Conservation (phyloP, 1,284 basidiomycete genomes). For the Boletus smithii region DNA sequence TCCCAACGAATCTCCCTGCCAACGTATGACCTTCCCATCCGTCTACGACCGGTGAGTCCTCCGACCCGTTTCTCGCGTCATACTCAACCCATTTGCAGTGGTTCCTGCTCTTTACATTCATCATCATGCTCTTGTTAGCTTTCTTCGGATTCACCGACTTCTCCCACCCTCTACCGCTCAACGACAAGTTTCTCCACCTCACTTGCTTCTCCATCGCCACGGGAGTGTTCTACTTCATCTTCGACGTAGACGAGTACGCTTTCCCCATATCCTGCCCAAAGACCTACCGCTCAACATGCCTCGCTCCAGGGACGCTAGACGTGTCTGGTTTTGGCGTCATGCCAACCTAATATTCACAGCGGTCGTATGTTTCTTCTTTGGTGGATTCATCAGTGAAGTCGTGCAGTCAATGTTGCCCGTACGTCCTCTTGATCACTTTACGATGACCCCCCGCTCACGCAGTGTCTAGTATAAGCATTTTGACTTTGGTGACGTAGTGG, state of each 20-base stretch:
- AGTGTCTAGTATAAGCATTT: constrained; percentile 68
- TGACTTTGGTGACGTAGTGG: constrained; percentile 72
- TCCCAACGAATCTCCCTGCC: constrained; percentile 55
- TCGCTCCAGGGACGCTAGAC: constrained; percentile 56
- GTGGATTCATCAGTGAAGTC: constrained; percentile 82
- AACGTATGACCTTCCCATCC: constrained; percentile 66
- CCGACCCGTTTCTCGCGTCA: constrained; percentile 5
- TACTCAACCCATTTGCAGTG: constrained; percentile 45
- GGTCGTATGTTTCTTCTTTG: constrained; percentile 72
- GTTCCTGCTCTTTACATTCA: constrained; percentile 65
- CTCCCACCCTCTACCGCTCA: constrained; percentile 61
- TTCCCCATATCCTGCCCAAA: not conserved
- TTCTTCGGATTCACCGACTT: constrained; percentile 74
- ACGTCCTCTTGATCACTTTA: constrained; percentile 7
- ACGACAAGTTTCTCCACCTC: constrained; percentile 85
- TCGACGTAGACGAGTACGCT: constrained; percentile 81
- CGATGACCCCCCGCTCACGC: constrained; percentile 1
- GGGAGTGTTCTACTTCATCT: constrained; percentile 81
- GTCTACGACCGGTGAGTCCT: constrained; percentile 63
- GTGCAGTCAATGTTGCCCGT: constrained; percentile 82
- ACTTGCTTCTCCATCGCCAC: constrained; percentile 77
- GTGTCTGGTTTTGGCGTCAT: constrained; percentile 85
- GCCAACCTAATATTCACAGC: constrained; percentile 65
- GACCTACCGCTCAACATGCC: not conserved
- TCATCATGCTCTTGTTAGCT: constrained; percentile 64